A percentile compares a stretch with the other conserved stretches of the same genome.
phyloP scores from a whole-genome alignment of 2,329 filamentous ascomycete genomes.

The Arthrobotrys sphaeroides region DNA sequence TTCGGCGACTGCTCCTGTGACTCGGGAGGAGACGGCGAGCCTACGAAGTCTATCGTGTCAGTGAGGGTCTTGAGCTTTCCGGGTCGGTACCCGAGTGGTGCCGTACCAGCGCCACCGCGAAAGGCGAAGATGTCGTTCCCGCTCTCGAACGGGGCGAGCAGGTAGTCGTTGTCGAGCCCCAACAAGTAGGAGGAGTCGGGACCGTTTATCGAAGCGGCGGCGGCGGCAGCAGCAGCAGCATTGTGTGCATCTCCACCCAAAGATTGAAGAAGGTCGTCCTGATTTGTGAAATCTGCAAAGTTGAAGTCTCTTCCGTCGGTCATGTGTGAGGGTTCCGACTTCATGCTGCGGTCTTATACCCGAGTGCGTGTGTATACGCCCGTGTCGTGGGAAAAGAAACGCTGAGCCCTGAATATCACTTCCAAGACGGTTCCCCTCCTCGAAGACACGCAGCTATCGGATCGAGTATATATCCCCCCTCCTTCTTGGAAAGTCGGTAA shows the following conservation, averaged over 20 bases:
- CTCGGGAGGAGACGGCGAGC: slow-evolving; percentile 50
- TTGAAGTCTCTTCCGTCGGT: slow-evolving; percentile 51
- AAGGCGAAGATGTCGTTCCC: slow-evolving; percentile 51
- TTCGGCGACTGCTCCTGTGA: slow-evolving; percentile 53
- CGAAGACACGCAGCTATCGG: neutral
- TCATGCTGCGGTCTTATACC: slow-evolving; percentile 23
- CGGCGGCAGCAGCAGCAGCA: no score
- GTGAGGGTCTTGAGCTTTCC: neutral
- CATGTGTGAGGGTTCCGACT: slow-evolving; percentile 47
- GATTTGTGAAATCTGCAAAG: slow-evolving; percentile 49
- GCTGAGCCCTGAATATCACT: neutral
- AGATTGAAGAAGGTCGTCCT: slow-evolving; percentile 47
- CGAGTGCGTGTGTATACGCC: neutral
- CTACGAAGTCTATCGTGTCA: slow-evolving; percentile 14
- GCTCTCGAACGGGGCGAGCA: slow-evolving; percentile 45
- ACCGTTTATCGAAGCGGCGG: slow-evolving; percentile 44
- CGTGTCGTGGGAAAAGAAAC: neutral
- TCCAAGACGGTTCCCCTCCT: neutral
- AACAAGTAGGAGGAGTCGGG: slow-evolving; percentile 47
- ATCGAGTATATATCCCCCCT: neutral
- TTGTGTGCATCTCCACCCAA: slow-evolving; percentile 47
- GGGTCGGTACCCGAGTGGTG: slow-evolving; percentile 15
- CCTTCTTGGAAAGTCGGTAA: neutral
- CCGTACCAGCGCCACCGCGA: slow-evolving; percentile 44
- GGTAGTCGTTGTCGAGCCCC: slow-evolving; percentile 50